Base-by-base conservation (phyloP, 1,284 basidiomycete genomes). In the Melampsora abietis-canadensis region DNA sequence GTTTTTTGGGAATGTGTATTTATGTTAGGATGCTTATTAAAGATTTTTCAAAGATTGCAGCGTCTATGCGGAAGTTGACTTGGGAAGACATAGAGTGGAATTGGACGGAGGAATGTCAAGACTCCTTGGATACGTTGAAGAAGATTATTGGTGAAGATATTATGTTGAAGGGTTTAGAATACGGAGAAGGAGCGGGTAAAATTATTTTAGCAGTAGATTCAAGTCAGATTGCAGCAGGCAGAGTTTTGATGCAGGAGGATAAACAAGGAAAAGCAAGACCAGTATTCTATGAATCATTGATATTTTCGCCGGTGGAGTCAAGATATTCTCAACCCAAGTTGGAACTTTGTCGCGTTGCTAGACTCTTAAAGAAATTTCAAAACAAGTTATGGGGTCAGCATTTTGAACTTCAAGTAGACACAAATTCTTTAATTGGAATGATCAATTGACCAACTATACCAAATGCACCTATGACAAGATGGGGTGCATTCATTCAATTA, bases 11-110 rank as follows among this genome's bases (percentile, higher is more conserved):
- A 6, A 34, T 72, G 24, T 63, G 60, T 21, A 61, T 57, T 24
- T 72, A 72, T 57, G 61, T 72, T 14, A 72, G 69, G 27, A 72
- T 72, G 69, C 64, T 72, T 31, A 72, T 72, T 61, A 63, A 63
- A 2, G 48, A 34, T 17, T 65, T 64, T 21, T 72, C 46, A 24
- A 34, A 34, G 34, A 34, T 34, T 34, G 34, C 34, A 34, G 34
- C 34, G 34, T 8, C 34, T 34, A 34, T 34, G 34, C 34, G 34
- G 34, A 34, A 8, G 34, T 34, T 70, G 1, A 70, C 59, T 10
- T 34, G 60, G 1, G 51, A 63, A 17, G 30, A 34, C 31, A 27
- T 31, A 3, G 68, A 69, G 10, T 69, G 31, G 34, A n/a, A 4
- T 6, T 63, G 46, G 60, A 37, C n/a, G 10, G 34, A 24, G 44